phyloP scores from a whole-genome alignment of 768 basidiomycete genomes.

The Mycena epipterygia region DNA sequence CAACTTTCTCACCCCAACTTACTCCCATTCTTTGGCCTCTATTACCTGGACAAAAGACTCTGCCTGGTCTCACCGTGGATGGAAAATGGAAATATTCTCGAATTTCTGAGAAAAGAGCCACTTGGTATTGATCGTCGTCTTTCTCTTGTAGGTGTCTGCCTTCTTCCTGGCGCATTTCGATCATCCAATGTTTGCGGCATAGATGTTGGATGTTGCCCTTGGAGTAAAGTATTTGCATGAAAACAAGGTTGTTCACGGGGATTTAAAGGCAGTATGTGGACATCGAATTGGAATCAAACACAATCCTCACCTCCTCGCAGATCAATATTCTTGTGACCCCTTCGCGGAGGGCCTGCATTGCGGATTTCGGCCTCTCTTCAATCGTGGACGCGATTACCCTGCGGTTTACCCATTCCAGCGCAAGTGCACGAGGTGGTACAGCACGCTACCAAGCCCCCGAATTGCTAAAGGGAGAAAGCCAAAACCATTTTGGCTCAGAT shows the following conservation, averaged over 20 bases:
- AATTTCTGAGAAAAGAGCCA: not conserved
- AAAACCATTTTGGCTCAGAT: not conserved
- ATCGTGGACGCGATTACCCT: not conserved
- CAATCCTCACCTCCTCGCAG: not conserved
- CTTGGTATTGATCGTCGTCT: too few species aligned
- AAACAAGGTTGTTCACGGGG: not conserved
- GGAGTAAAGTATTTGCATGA: not conserved
- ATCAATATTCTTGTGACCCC: not conserved
- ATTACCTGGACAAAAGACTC: not conserved
- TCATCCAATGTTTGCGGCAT: not conserved
- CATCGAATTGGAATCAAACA: not conserved
- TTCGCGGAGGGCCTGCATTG: too few species aligned
- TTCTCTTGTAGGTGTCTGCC: too few species aligned
- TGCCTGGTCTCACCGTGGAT: not conserved
- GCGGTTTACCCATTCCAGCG: not conserved
- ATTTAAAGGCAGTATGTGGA: not conserved
- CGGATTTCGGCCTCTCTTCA: too few species aligned
- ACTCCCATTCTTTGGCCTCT: not conserved
- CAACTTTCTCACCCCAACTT: not conserved
- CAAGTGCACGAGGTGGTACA: not conserved
- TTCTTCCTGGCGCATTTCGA: too few species aligned
- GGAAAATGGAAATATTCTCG: not conserved
- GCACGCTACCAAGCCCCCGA: too few species aligned
- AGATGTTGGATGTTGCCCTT: not conserved
- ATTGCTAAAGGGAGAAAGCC: not conserved